A percentile compares a stretch with the other conserved stretches of the same genome.
phyloP scores from a whole-genome alignment of 2,329 filamentous ascomycete genomes.

The Colletotrichum salicis region DNA sequence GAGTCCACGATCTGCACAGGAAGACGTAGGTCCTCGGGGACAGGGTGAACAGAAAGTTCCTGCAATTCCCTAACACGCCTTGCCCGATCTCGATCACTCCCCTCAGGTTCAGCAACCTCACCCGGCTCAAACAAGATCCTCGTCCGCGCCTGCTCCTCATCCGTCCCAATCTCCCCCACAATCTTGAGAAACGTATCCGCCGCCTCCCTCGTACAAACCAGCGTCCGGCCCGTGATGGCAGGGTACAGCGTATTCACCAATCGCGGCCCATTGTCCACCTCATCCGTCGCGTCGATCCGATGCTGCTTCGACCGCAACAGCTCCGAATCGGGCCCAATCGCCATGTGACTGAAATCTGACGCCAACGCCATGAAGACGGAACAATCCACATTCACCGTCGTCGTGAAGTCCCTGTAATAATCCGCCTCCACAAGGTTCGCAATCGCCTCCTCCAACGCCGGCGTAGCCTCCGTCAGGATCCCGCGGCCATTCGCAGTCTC shows the following conservation, averaged over 20 bases:
- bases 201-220: conserved; percentile 52
- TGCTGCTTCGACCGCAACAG: conserved; percentile 46
- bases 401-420: conserved; percentile 46
- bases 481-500: conserved; percentile 40
- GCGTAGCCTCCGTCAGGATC: conserved; percentile 40
- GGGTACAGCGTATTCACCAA: conserved; percentile 45
- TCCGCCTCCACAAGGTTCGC: conserved; percentile 43
- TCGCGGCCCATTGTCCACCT: conserved; percentile 37
- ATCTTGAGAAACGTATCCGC: conserved; percentile 51
- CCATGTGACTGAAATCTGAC: conserved; percentile 52
- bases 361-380: conserved; percentile 53
- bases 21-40: conserved; percentile 47
- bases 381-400: conserved; percentile 53
- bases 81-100: conserved; percentile 11
- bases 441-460: conserved; percentile 42
- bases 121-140: conserved; percentile 42
- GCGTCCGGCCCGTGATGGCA: conserved; percentile 43
- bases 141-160: conserved; percentile 49
- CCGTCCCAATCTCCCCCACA: conserved; percentile 50
- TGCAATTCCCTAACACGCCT: conserved; percentile 43
- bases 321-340: conserved; percentile 40
- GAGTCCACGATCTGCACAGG: conserved; percentile 45
- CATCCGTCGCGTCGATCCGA: conserved; percentile 49
- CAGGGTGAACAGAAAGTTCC: conserved; percentile 44
- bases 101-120: conserved; percentile 11